Evolutionary conservation across 129 eudicot species (phyloP), one percentile per base, ranked within the genome.

Genomic region (Chrysanthemum lavandulifolium): DNA sequence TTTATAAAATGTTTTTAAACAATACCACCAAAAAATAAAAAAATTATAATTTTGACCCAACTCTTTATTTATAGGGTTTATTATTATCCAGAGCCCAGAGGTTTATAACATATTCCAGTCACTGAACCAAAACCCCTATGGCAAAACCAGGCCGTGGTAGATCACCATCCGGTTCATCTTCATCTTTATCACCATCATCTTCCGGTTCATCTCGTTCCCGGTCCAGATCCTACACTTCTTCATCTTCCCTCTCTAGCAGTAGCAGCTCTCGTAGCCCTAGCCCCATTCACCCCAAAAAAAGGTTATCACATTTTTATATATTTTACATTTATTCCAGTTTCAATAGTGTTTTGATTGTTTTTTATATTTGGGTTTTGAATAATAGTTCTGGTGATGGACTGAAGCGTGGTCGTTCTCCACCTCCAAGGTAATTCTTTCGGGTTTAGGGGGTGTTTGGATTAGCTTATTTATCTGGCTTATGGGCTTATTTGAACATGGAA

Each of bases 111-210:
- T 29, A 29, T 29, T 29, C 33, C 33, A 3, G 33, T 29, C 57
- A 12, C 15, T 16, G 15, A 52, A 13, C 60, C 2, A 54, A 2
- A 36, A 15, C 4, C 16, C 58, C 21, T 8, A 53, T 53, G 58
- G 58, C 58, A 13, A 53, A 53, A 53, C 58, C 60, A 15, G 60
- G 60, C 60, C 60, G 60, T 15, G 60, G 60, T 14, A 15, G 60
- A 19, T n/a, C 23, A 54, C 60, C 60, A 19, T 54, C 60, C 60
- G 60, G 60, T 15, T 54, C 60, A 54, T 15, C 23, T 9, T 54
- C 60, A n/a, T 54, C 21, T 0, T 36, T 19, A 19, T 19, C 21
- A 19, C 21, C 47, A 40, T 19, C 47, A 40, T 40, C 47, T 6
- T 15, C 60, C 60, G 19, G 60, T 54, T 54, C 60, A 54, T 54